Evolutionary conservation across 2,329 filamentous ascomycete genomes (phyloP).

Genomic region (Aschersonia sp.): DNA sequence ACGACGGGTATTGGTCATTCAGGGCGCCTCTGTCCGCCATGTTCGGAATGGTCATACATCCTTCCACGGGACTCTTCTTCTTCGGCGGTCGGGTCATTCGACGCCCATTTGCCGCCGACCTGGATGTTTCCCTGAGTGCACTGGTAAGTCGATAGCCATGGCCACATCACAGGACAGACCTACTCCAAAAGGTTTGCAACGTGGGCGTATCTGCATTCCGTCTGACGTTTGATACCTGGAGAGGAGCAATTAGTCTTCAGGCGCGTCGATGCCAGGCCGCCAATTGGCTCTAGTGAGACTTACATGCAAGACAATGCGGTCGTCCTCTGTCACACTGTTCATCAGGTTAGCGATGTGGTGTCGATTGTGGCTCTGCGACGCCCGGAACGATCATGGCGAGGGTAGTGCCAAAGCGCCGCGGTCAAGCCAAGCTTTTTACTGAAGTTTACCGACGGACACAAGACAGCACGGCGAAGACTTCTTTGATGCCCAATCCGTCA

Average conservation of each 20-base stretch:
- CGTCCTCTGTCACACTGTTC: constrained; percentile 57
- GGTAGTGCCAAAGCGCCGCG: no score
- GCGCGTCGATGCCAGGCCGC: background rate
- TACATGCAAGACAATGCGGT: constrained; percentile 53
- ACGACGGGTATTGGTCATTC: constrained; percentile 26
- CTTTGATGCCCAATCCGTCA: no score
- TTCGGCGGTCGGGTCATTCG: constrained; percentile 43
- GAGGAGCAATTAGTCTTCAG: constrained; percentile 11
- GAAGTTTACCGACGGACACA: no score
- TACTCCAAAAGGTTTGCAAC: constrained; percentile 67
- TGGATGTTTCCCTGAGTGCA: constrained; percentile 36
- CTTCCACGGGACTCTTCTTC: constrained; percentile 28
- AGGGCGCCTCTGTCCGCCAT: constrained; percentile 38
- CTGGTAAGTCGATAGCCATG: constrained; percentile 3
- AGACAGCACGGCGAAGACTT: no score
- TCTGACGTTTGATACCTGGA: constrained; percentile 60
- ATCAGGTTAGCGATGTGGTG: background rate
- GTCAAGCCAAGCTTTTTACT: no score
- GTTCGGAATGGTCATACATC: constrained; percentile 32
- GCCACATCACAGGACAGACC: constrained; percentile 14
- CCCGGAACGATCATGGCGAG: no score
- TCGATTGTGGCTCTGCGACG: no score
- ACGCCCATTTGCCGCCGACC: constrained; percentile 35
- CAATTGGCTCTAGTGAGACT: constrained; percentile 12
- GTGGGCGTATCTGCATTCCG: constrained; percentile 59